These are phyloP conservation scores for Panicum hallii DNA, from an alignment of 202 grass and related monocot species.

Conservation along the genomic window DNA sequence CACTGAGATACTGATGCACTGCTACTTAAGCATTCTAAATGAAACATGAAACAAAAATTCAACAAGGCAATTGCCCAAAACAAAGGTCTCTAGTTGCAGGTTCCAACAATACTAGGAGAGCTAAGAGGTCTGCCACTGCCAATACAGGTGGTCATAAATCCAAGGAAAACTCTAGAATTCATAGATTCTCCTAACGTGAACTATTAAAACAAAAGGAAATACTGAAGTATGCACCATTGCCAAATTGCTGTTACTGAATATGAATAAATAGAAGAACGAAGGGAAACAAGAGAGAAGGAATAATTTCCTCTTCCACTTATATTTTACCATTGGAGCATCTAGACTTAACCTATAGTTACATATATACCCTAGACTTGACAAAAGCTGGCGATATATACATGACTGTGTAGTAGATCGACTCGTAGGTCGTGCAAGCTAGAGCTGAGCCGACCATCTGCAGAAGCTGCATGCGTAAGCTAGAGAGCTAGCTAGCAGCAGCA, in stretches of 20 bases:
- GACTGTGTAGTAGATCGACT: too few species aligned
- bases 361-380: too few species aligned
- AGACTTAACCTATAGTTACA: too few species aligned
- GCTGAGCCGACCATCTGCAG: too few species aligned
- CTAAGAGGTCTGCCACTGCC: neutral
- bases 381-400: too few species aligned
- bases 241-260: conserved; percentile 1
- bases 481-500: too few species aligned
- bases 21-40: neutral
- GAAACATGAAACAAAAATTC: conserved; percentile 3
- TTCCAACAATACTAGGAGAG: neutral
- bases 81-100: neutral
- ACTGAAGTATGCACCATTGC: neutral
- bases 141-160: neutral
- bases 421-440: too few species aligned
- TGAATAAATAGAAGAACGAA: conserved; percentile 5
- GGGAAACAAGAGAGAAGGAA: neutral
- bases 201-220: neutral
- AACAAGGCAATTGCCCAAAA: neutral
- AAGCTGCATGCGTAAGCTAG: too few species aligned
- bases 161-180: neutral
- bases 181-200: neutral
- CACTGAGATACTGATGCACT: conserved; percentile 7
- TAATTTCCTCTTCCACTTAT: neutral
- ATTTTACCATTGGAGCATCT: neutral